Conservation (phyloP, 2,329 filamentous ascomycete genomes). For the Aureobasidium melanogenum region DNA sequence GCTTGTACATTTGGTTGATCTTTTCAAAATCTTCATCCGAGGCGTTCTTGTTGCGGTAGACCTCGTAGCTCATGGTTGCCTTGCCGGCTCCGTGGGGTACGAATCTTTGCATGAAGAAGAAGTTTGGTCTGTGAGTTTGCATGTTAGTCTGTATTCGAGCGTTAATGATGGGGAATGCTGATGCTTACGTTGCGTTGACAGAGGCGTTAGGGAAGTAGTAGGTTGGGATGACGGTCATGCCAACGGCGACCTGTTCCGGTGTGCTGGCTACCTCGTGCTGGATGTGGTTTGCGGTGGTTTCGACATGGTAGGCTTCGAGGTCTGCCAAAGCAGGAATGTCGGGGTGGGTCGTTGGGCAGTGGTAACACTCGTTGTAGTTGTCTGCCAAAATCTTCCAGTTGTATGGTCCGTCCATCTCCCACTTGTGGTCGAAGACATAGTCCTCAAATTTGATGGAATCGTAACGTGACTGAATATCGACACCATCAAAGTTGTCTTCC, state of each 20-base stretch:
- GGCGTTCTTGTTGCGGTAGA: slow-evolving; percentile 53
- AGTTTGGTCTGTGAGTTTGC: slow-evolving; percentile 40
- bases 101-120: slow-evolving; percentile 55
- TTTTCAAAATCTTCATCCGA: slow-evolving; percentile 49
- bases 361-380: slow-evolving; percentile 56
- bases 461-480: slow-evolving; percentile 38
- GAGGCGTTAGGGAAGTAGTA: slow-evolving; percentile 46
- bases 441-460: slow-evolving; percentile 41
- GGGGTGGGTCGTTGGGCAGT: slow-evolving; percentile 52
- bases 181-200: slow-evolving; percentile 41
- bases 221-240: slow-evolving; percentile 38
- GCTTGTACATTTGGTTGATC: slow-evolving; percentile 53
- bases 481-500: slow-evolving; percentile 42
- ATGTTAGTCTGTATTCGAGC: background rate
- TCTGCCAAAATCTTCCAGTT: slow-evolving; percentile 54
- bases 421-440: slow-evolving; percentile 49
- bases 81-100: slow-evolving; percentile 44
- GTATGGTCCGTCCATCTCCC: slow-evolving; percentile 46
- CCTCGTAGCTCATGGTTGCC: slow-evolving; percentile 53
- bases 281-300: slow-evolving; percentile 43
- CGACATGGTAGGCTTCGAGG: slow-evolving; percentile 46
- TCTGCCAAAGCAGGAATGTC: slow-evolving; percentile 50
- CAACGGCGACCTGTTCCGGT: slow-evolving; percentile 40
- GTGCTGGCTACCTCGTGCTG: slow-evolving; percentile 39
- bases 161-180: background rate